Conservation (phyloP, 257 asterid species). For the Solanum sejunctum region DNA sequence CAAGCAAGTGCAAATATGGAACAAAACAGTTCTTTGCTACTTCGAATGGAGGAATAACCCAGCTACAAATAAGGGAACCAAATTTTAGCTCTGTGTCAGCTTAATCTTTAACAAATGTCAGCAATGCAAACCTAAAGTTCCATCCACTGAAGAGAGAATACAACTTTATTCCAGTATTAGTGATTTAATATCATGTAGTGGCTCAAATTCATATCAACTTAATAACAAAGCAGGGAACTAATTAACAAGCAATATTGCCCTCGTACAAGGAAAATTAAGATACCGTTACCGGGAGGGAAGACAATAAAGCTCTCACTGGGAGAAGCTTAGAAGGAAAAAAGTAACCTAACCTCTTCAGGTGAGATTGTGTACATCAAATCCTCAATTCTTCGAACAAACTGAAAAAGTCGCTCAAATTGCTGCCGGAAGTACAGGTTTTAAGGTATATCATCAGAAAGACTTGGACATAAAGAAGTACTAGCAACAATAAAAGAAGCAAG, state of each 20-base stretch:
- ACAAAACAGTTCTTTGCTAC: neutral
- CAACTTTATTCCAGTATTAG: neutral
- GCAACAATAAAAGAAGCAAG: neutral
- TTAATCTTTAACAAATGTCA: neutral
- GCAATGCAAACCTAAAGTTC: neutral
- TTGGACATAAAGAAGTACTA: neutral
- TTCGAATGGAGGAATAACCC: neutral
- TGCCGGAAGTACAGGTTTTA: constrained; percentile 18
- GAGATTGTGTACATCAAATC: constrained; percentile 50
- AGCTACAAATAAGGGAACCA: neutral
- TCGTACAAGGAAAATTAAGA: neutral
- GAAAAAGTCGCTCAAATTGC: constrained; percentile 94
- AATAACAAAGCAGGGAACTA: neutral
- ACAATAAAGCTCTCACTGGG: neutral
- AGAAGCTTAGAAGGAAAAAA: neutral
- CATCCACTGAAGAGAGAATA: neutral
- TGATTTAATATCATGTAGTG: neutral
- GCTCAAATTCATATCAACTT: neutral
- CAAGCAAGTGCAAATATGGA: neutral
- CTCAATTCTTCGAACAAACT: constrained; percentile 89
- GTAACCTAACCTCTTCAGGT: constrained; percentile 71
- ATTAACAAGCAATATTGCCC: neutral
- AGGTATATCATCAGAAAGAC: neutral
- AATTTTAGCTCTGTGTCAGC: neutral
- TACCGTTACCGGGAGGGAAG: neutral